Evolutionary conservation across 805 yeast species (phyloP), one percentile per base, ranked within the genome.

Genomic region (Yamadazyma philogaea): DNA sequence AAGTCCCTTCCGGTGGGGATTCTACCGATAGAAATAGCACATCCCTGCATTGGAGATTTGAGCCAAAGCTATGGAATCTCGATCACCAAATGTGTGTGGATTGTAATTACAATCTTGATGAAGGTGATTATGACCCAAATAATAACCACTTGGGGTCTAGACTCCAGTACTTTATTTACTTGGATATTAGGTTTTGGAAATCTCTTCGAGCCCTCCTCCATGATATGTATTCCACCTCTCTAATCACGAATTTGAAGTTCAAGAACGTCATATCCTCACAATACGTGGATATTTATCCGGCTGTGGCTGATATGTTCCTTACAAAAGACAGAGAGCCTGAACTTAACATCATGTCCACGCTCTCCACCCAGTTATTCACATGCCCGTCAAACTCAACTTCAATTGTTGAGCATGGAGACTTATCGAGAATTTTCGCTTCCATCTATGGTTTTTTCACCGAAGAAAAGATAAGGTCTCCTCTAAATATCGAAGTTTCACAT

Each of bases 271-370:
- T 85, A 31, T 81, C 84, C n/a, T 75, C 77, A 30, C 91, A 88
- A 52, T 89, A 88, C 55, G 84, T 88, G 33, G 95, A 88, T 51
- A 68, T 88, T 0, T 91, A 91, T 58, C 90, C 95, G 0, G 73
- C 77, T 7, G 63, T 87, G 12, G 79, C 85, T 1, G 87, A 87
- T 48, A 69, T 84, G 67, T 86, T 82, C 51, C 70, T 86, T 36
- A 64, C 75, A 0, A 67, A 79, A 48, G 99, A 93, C 55, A 74
- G 96, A 46, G 98, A 93, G 55, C 96, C 96, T 0, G 96, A 89
- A 52, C 64, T 78, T 42, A 87, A 91, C 10, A 74, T 86, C 3
- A 72, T 90, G 68, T 75, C 82, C 30, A 78, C 82, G 30, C 64
- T 91, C 16, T 81, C 95, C 0, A 81, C 91, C 0, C 99, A 93